Evolutionary conservation across 352 stramenopile species (phyloP).

Genomic region (Sclerospora graminicola): DNA sequence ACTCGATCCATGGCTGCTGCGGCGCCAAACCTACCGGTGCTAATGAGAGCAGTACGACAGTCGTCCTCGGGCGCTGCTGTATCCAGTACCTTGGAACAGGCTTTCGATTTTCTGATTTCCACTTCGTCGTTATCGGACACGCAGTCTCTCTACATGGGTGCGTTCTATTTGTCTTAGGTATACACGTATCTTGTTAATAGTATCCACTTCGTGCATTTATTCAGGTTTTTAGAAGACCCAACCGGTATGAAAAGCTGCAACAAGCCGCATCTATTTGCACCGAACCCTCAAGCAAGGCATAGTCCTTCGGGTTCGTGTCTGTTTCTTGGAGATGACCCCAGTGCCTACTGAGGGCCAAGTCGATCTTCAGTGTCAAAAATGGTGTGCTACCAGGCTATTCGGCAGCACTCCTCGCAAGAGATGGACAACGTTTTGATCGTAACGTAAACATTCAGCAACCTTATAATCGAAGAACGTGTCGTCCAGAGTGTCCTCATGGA

Average conservation of each 20-base stretch:
- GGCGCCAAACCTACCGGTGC: too few relatives aligned
- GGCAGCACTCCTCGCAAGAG: slow-evolving; percentile 14
- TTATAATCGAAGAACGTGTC: slow-evolving; percentile 17
- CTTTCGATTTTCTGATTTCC: too few relatives aligned
- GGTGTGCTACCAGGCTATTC: slow-evolving; percentile 29
- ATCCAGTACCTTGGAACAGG: too few relatives aligned
- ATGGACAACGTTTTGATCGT: slow-evolving; percentile 4
- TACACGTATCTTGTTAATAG: too few relatives aligned
- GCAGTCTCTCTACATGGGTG: too few relatives aligned
- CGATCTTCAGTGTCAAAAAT: slow-evolving; percentile 30
- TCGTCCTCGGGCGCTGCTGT: too few relatives aligned
- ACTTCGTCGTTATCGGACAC: too few relatives aligned
- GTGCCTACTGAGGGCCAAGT: not conserved
- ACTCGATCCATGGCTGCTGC: too few relatives aligned
- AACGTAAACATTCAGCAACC: not conserved
- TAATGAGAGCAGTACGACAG: too few relatives aligned
- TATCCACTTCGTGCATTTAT: too few relatives aligned
- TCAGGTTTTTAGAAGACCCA: slow-evolving; percentile 11
- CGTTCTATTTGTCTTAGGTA: too few relatives aligned
- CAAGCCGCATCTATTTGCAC: slow-evolving; percentile 32
- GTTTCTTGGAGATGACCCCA: slow-evolving; percentile 21
- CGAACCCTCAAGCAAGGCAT: slow-evolving; percentile 34
- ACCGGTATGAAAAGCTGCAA: slow-evolving; percentile 20
- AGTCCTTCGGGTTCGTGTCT: slow-evolving; percentile 33
- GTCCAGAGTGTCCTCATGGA: slow-evolving; percentile 27